These are phyloP conservation scores for Plasmodium chabaudi DNA, from an alignment of 169 alveolate species.

Conservation along the genomic window DNA sequence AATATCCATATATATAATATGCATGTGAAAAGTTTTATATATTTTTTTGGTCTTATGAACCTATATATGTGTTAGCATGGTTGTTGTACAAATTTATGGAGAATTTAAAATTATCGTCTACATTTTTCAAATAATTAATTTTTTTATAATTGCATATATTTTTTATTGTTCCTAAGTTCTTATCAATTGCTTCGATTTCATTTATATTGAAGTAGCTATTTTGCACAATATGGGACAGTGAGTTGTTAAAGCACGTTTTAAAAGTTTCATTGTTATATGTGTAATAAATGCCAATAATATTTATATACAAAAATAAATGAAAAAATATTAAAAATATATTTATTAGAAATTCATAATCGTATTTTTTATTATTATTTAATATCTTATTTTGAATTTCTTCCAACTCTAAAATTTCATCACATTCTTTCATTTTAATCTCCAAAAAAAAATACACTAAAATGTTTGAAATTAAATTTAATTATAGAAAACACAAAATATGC, in stretches of 20 bases:
- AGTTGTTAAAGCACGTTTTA: constrained; percentile 12
- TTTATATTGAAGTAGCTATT: background rate
- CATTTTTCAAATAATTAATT: constrained; percentile 15
- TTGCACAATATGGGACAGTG: constrained; percentile 11
- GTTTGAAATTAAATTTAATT: no score
- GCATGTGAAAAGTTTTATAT: background rate
- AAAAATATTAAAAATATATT: constrained; percentile 10
- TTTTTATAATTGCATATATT: constrained; percentile 44
- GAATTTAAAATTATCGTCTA: background rate
- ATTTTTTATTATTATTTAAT: constrained; percentile 4
- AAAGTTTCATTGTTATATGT: constrained; percentile 19
- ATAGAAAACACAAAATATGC: background rate
- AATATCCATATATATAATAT: background rate
- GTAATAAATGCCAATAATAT: constrained; percentile 22
- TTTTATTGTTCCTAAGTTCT: constrained; percentile 6
- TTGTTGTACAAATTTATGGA: constrained; percentile 6
- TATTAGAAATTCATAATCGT: constrained; percentile 16
- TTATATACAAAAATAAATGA: constrained; percentile 47
- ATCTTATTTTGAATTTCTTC: constrained; percentile 30
- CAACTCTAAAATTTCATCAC: constrained; percentile 5
- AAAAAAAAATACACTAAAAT: background rate
- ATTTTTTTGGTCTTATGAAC: background rate
- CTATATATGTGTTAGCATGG: constrained; percentile 36
- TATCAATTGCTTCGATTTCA: constrained; percentile 13
- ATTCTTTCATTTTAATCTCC: constrained; percentile 9